phyloP scores from a whole-genome alignment of 306 rosid genomes.

The Sicyos edulis region DNA sequence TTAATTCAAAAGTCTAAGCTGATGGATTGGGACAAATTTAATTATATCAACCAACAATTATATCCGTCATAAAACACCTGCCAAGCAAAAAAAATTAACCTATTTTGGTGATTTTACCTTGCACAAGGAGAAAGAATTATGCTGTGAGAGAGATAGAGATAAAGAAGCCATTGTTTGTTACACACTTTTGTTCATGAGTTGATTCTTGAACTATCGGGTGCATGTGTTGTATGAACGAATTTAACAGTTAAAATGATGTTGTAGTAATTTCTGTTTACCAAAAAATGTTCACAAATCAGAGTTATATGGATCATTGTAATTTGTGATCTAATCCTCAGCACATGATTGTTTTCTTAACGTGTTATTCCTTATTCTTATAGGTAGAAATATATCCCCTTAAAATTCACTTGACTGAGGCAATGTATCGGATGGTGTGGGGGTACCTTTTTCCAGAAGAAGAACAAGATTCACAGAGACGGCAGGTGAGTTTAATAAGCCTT shows the following conservation, averaged over 20 bases:
- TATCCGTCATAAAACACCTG: too few species aligned
- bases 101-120: too few species aligned
- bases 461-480: slow-evolving; percentile 94
- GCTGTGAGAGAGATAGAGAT: too few species aligned
- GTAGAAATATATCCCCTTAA: slow-evolving; percentile 92
- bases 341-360: slow-evolving; percentile 28
- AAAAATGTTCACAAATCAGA: not conserved
- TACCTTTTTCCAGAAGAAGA: slow-evolving; percentile 96
- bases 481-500: slow-evolving; percentile 43
- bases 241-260: not conserved
- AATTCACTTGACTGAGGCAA: slow-evolving; percentile 94
- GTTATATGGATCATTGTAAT: not conserved
- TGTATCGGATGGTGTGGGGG: slow-evolving; percentile 98
- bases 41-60: too few species aligned
- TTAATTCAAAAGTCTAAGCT: too few species aligned
- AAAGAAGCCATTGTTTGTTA: not conserved
- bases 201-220: not conserved
- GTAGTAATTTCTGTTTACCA: not conserved
- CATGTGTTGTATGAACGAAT: not conserved
- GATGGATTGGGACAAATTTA: too few species aligned
- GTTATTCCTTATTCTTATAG: slow-evolving; percentile 34
- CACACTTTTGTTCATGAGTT: not conserved
- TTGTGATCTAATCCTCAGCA: not conserved
- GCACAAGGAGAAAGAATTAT: too few species aligned
- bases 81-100: too few species aligned